phyloP scores from a whole-genome alignment of 352 stramenopile species.

The Phytopythium ostracodes region DNA sequence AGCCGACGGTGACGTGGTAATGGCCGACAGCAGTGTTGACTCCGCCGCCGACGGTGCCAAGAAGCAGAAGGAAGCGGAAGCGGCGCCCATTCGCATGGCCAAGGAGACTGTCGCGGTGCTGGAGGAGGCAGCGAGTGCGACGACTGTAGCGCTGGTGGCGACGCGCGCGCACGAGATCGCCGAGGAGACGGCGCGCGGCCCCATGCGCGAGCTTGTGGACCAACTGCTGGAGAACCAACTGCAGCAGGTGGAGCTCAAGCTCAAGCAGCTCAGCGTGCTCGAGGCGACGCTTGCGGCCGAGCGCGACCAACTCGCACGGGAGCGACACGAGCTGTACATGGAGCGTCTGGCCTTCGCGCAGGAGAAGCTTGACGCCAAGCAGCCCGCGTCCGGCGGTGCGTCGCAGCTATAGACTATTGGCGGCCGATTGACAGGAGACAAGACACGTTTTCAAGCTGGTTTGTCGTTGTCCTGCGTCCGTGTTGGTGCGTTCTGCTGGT shows the following conservation, averaged over 20 bases:
- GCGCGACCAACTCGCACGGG: conserved; percentile 51
- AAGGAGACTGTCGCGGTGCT: conserved; percentile 61
- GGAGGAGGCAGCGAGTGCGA: conserved; percentile 59
- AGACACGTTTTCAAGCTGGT: background rate
- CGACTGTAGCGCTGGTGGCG: conserved; percentile 54
- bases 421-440: background rate
- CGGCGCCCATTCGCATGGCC: conserved; percentile 11
- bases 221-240: conserved; percentile 68
- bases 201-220: conserved; percentile 47
- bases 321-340: conserved; percentile 71
- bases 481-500: too few species aligned
- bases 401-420: background rate
- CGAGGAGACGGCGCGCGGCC: conserved; percentile 30
- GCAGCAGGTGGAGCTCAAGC: conserved; percentile 75
- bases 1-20: conserved; percentile 41
- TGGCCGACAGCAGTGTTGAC: conserved; percentile 19
- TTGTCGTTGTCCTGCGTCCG: too few species aligned
- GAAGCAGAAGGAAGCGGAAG: conserved; percentile 1
- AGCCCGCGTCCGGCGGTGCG: background rate
- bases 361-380: conserved; percentile 33
- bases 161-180: conserved; percentile 45
- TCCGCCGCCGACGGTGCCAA: conserved; percentile 3
- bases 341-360: conserved; percentile 60
- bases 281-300: conserved; percentile 50
- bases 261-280: conserved; percentile 61